phyloP scores from a whole-genome alignment of 768 basidiomycete species.

The Agrocybe praecox region DNA sequence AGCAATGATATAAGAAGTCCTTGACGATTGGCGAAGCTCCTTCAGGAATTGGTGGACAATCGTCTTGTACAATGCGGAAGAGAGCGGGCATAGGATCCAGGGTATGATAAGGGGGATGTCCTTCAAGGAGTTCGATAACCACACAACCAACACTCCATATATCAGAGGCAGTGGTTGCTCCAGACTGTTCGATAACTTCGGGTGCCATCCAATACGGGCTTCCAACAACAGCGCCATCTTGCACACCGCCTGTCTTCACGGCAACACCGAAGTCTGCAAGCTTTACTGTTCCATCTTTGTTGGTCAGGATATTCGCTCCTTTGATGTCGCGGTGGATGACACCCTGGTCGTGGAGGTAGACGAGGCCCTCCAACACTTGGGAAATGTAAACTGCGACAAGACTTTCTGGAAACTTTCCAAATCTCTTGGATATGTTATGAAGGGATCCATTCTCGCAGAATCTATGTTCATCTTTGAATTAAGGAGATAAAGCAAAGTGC shows the following conservation, averaged over 20 bases:
- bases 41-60: constrained; percentile 95
- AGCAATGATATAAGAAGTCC: constrained; percentile 96
- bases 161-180: constrained; percentile 95
- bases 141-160: constrained; percentile 98
- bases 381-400: constrained; percentile 96
- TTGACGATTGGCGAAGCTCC: constrained; percentile 94
- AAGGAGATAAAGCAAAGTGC: neutral
- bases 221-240: constrained; percentile 92
- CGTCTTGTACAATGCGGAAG: constrained; percentile 98
- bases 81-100: constrained; percentile 98
- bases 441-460: constrained; percentile 99
- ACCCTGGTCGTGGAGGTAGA: constrained; percentile 98
- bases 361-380: constrained; percentile 93
- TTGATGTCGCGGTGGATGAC: constrained; percentile 99
- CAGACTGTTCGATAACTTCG: constrained; percentile 97
- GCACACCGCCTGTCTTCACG: constrained; percentile 71
- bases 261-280: constrained; percentile 99
- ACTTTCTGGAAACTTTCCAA: constrained; percentile 98
- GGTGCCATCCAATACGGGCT: constrained; percentile 99
- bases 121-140: constrained; percentile 92
- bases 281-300: constrained; percentile 98
- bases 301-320: constrained; percentile 97
- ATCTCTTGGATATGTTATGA: constrained; percentile 93
- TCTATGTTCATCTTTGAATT: constrained; percentile 32
- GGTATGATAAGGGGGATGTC: constrained; percentile 94